These are phyloP conservation scores for Polyporus tsugae DNA, from an alignment of 1,284 basidiomycete species.

Conservation along the genomic window DNA sequence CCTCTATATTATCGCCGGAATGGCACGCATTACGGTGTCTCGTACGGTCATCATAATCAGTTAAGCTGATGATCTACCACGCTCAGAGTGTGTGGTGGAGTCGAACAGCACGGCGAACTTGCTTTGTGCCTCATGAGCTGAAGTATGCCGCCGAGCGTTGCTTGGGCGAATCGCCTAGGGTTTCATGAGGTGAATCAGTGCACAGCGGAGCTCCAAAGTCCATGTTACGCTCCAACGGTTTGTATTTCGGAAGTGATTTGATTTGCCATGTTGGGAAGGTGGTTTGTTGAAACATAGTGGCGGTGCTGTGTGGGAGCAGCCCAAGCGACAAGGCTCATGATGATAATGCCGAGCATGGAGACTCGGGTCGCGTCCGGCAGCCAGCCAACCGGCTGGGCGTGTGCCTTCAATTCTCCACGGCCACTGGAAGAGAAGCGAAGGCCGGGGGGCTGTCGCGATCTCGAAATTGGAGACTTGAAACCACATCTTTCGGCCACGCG, in stretches of 20 bases:
- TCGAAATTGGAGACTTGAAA: not conserved
- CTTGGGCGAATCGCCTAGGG: not conserved
- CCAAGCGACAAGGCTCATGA: not conserved
- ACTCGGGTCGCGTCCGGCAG: not conserved
- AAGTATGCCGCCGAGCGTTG: not conserved
- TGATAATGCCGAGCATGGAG: not conserved
- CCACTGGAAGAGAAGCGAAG: not conserved
- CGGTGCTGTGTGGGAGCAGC: conserved; percentile 1
- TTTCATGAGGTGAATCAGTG: not conserved
- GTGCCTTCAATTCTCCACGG: not conserved
- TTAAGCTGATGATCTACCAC: not conserved
- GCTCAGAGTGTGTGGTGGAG: not conserved
- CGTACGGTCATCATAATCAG: not conserved
- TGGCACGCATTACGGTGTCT: not conserved
- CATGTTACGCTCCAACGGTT: not conserved
- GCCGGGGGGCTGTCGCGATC: not conserved
- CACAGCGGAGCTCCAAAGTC: not conserved
- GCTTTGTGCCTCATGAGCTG: not conserved
- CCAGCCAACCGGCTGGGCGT: not conserved
- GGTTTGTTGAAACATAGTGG: conserved; percentile 7
- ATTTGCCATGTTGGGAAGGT: conserved; percentile 7
- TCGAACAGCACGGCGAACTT: not conserved
- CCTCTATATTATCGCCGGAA: not conserved
- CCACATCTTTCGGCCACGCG: not conserved
- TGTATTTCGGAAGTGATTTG: not conserved